These are phyloP conservation scores for Fusarium sp. DNA, from an alignment of 2,329 filamentous ascomycete species.

Conservation along the genomic window DNA sequence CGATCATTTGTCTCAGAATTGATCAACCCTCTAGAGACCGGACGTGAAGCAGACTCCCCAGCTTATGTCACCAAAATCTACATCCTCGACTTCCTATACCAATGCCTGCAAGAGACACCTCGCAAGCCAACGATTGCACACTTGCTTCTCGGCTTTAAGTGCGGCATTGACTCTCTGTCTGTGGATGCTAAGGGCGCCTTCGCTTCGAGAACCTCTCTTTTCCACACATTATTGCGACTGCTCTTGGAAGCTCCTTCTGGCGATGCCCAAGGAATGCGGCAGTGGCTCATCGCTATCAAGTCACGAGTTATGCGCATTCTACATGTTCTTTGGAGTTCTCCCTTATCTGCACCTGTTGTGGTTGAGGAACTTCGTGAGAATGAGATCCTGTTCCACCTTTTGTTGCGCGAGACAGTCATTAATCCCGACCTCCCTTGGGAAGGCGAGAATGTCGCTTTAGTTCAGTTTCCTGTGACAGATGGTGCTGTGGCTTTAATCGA, in stretches of 20 bases:
- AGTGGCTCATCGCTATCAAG: conserved; percentile 78
- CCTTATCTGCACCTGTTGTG: conserved; percentile 79
- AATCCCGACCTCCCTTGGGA: conserved; percentile 80
- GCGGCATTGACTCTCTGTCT: conserved; percentile 76
- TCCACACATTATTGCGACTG: conserved; percentile 84
- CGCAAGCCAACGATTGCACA: conserved; percentile 90
- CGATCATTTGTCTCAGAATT: conserved; percentile 78
- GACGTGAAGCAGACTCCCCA: conserved; percentile 75
- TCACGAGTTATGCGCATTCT: conserved; percentile 79
- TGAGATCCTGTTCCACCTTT: conserved; percentile 83
- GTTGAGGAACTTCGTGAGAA: conserved; percentile 83
- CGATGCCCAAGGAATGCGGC: conserved; percentile 70
- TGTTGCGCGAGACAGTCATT: conserved; percentile 78
- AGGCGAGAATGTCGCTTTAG: conserved; percentile 68
- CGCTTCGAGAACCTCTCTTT: conserved; percentile 77
- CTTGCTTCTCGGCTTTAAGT: conserved; percentile 87
- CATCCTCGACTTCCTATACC: conserved; percentile 86
- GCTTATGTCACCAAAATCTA: conserved; percentile 86
- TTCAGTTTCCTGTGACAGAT: conserved; percentile 76
- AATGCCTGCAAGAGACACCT: conserved; percentile 80
- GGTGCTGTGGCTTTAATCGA: conserved; percentile 78
- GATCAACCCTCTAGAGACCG: conserved; percentile 76
- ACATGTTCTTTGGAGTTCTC: conserved; percentile 84
- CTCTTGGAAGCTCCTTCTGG: conserved; percentile 75
- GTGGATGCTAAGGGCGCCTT: conserved; percentile 78